Evolutionary conservation across 192 early-diverging fungal genomes (phyloP), one percentile per base, ranked within the genome.

Genomic region (Entomortierella parvispora): DNA sequence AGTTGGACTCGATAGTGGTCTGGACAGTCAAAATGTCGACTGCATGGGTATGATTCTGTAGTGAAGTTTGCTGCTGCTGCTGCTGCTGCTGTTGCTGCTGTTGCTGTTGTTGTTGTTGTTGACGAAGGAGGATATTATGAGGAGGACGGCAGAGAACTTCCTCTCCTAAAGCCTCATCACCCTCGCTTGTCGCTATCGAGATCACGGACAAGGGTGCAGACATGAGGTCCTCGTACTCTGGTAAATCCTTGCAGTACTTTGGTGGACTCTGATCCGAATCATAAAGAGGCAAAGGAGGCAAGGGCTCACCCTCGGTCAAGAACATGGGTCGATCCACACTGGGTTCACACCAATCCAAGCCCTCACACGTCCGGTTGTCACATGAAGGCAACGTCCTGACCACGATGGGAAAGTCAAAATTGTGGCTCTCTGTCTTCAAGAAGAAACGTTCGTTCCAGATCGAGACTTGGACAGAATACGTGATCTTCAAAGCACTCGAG

Each of bases 381-480:
- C 74, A 77, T 28, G 74, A 77, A 5, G 74, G 65, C 46, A 77
- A 44, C 23, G 74, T 77, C 55, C 74, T 29, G 60, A 77, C 68
- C 3, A 68, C 66, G 23, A 77, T 77, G 3, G 74, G 74, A 17
- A 77, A 31, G 26, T 68, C 74, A 46, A 77, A 77, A 25, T 77
- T 77, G 28, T 77, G 74, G 31, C 74, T 77, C 33, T 77, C 74
- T 7, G 74, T 77, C 49, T 77, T 77, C 54, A 77, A 68, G 33
- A 77, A 77, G 49, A 77, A 77, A 14, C 74, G 65, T 31, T 77
- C 74, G 43, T 77, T 77, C 74, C 74, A 77, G 37, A 77, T 77
- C 12, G 74, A 77, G 17, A 77, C 74, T 34, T 77, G 74, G 18
- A 77, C 74, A 4, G 74, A 77, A 23, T 77, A 77, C 9, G 74